phyloP scores from a whole-genome alignment of 1,284 basidiomycete genomes.

The Apiotrichum gamsii region DNA sequence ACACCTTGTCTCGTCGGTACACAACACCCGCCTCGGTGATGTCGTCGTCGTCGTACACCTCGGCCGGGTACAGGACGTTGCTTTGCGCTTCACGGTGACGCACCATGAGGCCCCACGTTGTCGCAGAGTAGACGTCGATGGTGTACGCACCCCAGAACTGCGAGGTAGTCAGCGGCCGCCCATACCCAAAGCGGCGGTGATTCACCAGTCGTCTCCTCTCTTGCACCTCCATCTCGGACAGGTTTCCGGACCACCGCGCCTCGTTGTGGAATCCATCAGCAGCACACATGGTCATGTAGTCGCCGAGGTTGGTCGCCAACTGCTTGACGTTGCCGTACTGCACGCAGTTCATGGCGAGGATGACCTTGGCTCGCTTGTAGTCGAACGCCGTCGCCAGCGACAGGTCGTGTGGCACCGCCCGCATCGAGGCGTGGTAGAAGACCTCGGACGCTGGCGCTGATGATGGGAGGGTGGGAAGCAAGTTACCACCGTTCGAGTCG shows the following conservation, averaged over 20 bases:
- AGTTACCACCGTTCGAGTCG: background rate
- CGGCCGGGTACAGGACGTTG: conserved; percentile 41
- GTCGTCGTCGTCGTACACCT: conserved; percentile 33
- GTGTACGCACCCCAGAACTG: conserved; percentile 45
- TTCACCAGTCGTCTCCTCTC: conserved; percentile 40
- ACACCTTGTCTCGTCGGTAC: conserved; percentile 8
- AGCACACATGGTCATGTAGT: conserved; percentile 35
- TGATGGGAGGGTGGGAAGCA: conserved; percentile 3
- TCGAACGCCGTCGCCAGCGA: conserved; percentile 23
- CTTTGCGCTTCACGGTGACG: conserved; percentile 40
- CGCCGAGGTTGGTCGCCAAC: conserved; percentile 30
- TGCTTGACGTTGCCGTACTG: conserved; percentile 33
- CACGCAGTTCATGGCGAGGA: conserved; percentile 33
- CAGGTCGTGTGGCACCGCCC: conserved; percentile 23
- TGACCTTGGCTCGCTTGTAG: conserved; percentile 30
- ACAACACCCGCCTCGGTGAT: conserved; percentile 29
- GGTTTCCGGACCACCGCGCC: conserved; percentile 31
- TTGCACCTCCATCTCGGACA: conserved; percentile 34
- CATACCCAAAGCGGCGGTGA: background rate
- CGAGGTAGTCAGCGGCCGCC: background rate
- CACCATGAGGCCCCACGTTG: conserved; percentile 37
- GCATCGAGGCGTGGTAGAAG: conserved; percentile 25
- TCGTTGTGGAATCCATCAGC: conserved; percentile 41
- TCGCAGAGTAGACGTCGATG: conserved; percentile 38
- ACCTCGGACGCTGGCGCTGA: conserved; percentile 20